These are phyloP conservation scores for Coemansia sp. DNA, from an alignment of 192 early-diverging fungal species.

Conservation along the genomic window DNA sequence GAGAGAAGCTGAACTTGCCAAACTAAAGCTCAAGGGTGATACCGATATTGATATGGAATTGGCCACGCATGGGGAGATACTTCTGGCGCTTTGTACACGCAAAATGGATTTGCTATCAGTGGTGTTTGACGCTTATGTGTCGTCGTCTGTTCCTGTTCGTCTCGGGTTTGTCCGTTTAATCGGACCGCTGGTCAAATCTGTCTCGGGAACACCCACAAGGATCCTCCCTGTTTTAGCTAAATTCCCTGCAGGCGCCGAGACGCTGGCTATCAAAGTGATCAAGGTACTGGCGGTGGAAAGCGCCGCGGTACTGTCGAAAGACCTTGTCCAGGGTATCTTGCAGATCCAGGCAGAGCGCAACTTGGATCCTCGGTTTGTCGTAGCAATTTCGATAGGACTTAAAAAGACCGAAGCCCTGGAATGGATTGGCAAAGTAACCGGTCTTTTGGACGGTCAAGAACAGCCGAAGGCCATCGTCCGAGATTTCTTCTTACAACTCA, in stretches of 20 bases:
- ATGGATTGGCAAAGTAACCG: slow-evolving; percentile 19
- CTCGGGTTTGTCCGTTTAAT: slow-evolving; percentile 23
- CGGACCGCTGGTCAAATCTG: slow-evolving; percentile 40
- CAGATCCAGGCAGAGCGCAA: slow-evolving; percentile 29
- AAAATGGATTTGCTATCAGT: slow-evolving; percentile 29
- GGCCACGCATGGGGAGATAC: slow-evolving; percentile 31
- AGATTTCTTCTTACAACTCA: slow-evolving; percentile 33
- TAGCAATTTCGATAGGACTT: slow-evolving; percentile 31
- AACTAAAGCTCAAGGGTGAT: slow-evolving; percentile 23
- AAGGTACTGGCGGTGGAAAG: slow-evolving; percentile 22
- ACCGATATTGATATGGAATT: slow-evolving; percentile 18
- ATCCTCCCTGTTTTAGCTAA: slow-evolving; percentile 25
- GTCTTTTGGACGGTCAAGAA: slow-evolving; percentile 23
- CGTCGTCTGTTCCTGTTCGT: slow-evolving; percentile 16
- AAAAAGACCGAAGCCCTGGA: slow-evolving; percentile 14
- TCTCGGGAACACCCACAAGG: slow-evolving; percentile 18
- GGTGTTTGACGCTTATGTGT: slow-evolving; percentile 29
- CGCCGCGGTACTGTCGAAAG: slow-evolving; percentile 23
- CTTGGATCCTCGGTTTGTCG: slow-evolving; percentile 32
- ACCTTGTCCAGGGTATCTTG: slow-evolving; percentile 36
- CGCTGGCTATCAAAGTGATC: slow-evolving; percentile 30
- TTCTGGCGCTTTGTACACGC: slow-evolving; percentile 49
- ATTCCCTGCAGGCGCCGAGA: slow-evolving; percentile 41
- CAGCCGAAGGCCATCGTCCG: slow-evolving; percentile 14
- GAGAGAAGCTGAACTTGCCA: slow-evolving; percentile 14